phyloP scores from a whole-genome alignment of 2,329 filamentous ascomycete species.

The Albophoma yamanashiensis region DNA sequence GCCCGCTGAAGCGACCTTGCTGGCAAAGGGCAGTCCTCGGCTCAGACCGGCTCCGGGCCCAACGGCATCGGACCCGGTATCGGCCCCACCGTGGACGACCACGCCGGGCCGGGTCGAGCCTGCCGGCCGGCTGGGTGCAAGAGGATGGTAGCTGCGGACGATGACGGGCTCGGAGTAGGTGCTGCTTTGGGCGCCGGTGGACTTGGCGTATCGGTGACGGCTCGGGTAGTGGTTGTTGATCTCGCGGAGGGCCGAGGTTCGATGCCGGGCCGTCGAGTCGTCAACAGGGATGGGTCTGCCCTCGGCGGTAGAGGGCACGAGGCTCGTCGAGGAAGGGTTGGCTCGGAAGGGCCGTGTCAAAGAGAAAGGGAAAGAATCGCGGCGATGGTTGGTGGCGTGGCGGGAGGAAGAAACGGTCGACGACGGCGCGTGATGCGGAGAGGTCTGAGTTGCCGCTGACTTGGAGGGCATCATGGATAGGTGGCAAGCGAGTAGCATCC shows the following conservation, averaged over 20 bases:
- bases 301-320: constrained; percentile 43
- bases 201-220: constrained; percentile 45
- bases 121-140: constrained; percentile 20
- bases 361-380: constrained; percentile 33
- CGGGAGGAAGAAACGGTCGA: constrained; percentile 13
- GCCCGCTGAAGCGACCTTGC: constrained; percentile 18
- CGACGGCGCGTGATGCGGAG: constrained; percentile 8
- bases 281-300: constrained; percentile 46
- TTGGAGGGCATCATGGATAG: constrained; percentile 7
- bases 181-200: constrained; percentile 42
- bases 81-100: constrained; percentile 16
- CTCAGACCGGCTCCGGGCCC: constrained; percentile 17
- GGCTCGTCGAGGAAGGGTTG: constrained; percentile 40
- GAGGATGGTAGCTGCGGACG: constrained; percentile 51
- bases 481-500: background rate
- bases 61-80: constrained; percentile 15
- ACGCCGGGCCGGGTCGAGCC: constrained; percentile 17
- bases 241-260: constrained; percentile 49
- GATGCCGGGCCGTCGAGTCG: constrained; percentile 42
- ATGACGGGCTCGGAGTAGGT: constrained; percentile 57
- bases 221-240: constrained; percentile 48
- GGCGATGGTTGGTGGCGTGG: constrained; percentile 16
- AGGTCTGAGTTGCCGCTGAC: constrained; percentile 11
- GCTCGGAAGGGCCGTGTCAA: constrained; percentile 37
- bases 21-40: constrained; percentile 21